A percentile compares a stretch with the other conserved stretches of the same genome.
Evolutionary conservation across 352 stramenopile genomes (phyloP).

Genomic region (Globisporangium splendens): DNA sequence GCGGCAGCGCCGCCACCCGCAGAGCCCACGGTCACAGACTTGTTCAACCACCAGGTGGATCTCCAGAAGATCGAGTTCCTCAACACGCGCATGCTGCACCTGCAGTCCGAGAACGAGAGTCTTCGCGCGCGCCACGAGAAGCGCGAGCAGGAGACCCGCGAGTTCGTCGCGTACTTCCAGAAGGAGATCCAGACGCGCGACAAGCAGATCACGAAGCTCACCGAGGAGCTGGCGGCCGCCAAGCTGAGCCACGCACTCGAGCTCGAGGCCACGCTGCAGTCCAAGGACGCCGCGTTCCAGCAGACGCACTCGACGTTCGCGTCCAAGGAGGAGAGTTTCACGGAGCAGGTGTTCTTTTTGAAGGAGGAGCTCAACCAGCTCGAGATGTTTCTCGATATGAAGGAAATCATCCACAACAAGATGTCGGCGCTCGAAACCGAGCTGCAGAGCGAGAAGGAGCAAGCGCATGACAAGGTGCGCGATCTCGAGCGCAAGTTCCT

Average conservation of each 20-base stretch:
- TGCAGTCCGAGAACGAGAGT: slow-evolving; percentile 78
- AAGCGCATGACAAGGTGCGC: slow-evolving; percentile 49
- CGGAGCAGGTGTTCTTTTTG: slow-evolving; percentile 54
- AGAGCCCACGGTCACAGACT: slow-evolving; percentile 29
- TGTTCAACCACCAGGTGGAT: slow-evolving; percentile 73
- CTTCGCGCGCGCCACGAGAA: slow-evolving; percentile 79
- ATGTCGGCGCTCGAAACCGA: slow-evolving; percentile 62
- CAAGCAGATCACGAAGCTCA: slow-evolving; percentile 71
- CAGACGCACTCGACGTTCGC: slow-evolving; percentile 41
- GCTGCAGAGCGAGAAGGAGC: slow-evolving; percentile 49
- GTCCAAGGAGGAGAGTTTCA: slow-evolving; percentile 48
- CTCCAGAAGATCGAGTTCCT: slow-evolving; percentile 60
- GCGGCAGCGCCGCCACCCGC: slow-evolving; percentile 2
- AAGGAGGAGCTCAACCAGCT: slow-evolving; percentile 67
- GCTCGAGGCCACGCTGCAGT: slow-evolving; percentile 41
- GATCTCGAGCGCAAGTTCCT: slow-evolving; percentile 87
- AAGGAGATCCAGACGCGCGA: slow-evolving; percentile 87
- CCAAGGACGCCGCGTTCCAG: slow-evolving; percentile 43
- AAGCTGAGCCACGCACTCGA: slow-evolving; percentile 64
- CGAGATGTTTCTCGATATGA: slow-evolving; percentile 66
- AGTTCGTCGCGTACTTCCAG: slow-evolving; percentile 95
- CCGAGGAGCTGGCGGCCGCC: slow-evolving; percentile 70
- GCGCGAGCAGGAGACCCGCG: slow-evolving; percentile 90
- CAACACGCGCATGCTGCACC: slow-evolving; percentile 47
- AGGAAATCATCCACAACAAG: slow-evolving; percentile 51